Percentiles rank a stretch among this genome's conserved stretches.
These are phyloP conservation scores for Cryptococcus sp. DNA, from an alignment of 1,284 basidiomycete species.

Conservation along the genomic window DNA sequence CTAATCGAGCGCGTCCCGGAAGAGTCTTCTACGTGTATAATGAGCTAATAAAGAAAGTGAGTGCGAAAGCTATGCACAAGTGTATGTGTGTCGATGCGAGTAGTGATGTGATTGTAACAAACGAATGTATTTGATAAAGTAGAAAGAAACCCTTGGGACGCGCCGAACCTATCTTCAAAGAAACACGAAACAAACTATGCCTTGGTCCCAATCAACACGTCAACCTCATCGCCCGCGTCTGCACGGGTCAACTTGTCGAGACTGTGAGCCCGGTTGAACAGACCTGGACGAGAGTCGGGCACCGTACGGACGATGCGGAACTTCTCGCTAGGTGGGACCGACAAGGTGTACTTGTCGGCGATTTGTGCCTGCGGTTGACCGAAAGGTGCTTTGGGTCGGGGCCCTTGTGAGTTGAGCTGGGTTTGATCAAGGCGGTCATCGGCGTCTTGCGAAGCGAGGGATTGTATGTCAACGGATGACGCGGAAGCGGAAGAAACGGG, in stretches of 20 bases:
- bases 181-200: conserved; percentile 6
- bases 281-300: conserved; percentile 48
- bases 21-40: not conserved
- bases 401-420: conserved; percentile 43
- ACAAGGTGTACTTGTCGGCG: conserved; percentile 46
- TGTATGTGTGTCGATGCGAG: conserved; percentile 7
- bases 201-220: conserved; percentile 30
- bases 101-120: conserved; percentile 3
- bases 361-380: conserved; percentile 48
- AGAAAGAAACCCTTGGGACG: not conserved
- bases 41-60: conserved; percentile 1
- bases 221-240: conserved; percentile 31
- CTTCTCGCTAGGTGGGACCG: conserved; percentile 52
- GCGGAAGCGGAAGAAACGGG: conserved; percentile 42
- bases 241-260: conserved; percentile 27
- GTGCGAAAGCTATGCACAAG: not conserved
- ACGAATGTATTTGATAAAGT: conserved; percentile 2
- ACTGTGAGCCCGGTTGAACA: conserved; percentile 25
- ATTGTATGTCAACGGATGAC: conserved; percentile 40
- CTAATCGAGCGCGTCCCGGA: too few relatives aligned
- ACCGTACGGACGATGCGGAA: conserved; percentile 42
- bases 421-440: conserved; percentile 34
- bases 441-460: conserved; percentile 32
- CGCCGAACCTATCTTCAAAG: not conserved
- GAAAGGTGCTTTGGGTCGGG: conserved; percentile 33